These are phyloP conservation scores for Fusarium lyarnte DNA, from an alignment of 2,329 filamentous ascomycete species.

Conservation along the genomic window DNA sequence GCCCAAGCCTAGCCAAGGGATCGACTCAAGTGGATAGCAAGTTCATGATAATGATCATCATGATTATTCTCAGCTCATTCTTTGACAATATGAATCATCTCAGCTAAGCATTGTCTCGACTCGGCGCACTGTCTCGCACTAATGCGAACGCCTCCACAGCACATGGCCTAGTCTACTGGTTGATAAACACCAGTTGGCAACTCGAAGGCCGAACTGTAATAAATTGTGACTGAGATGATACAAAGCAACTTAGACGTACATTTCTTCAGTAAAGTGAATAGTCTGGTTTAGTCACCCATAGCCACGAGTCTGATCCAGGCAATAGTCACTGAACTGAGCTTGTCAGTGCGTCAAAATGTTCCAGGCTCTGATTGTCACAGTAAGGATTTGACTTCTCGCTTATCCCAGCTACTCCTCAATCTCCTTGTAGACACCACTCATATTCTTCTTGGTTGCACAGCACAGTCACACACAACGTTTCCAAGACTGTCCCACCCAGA, in stretches of 20 bases:
- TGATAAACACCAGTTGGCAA: slow-evolving; percentile 3
- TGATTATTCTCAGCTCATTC: neutral
- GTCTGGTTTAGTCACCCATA: neutral
- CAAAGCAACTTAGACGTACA: too few relatives aligned
- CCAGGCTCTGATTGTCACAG: neutral
- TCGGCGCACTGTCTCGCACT: slow-evolving; percentile 23
- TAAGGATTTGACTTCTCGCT: neutral
- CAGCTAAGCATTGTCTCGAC: slow-evolving; percentile 11
- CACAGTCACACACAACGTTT: slow-evolving; percentile 3
- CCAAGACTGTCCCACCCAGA: slow-evolving; percentile 7
- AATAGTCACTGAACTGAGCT: neutral
- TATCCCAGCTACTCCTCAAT: neutral
- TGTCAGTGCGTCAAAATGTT: neutral
- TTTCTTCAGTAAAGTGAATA: neutral
- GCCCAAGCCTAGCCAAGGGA: neutral
- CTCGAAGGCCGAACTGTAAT: neutral
- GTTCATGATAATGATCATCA: neutral
- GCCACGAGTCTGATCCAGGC: neutral
- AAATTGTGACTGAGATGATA: neutral
- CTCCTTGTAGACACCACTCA: neutral
- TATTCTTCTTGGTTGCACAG: neutral
- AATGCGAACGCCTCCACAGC: slow-evolving; percentile 37
- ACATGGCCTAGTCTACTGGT: slow-evolving; percentile 36
- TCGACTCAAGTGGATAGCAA: neutral
- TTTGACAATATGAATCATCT: slow-evolving; percentile 4